A percentile compares a stretch with the other conserved stretches of the same genome.
Conservation (phyloP, 2,329 filamentous ascomycete species). For the Trichoderma harzianum region DNA sequence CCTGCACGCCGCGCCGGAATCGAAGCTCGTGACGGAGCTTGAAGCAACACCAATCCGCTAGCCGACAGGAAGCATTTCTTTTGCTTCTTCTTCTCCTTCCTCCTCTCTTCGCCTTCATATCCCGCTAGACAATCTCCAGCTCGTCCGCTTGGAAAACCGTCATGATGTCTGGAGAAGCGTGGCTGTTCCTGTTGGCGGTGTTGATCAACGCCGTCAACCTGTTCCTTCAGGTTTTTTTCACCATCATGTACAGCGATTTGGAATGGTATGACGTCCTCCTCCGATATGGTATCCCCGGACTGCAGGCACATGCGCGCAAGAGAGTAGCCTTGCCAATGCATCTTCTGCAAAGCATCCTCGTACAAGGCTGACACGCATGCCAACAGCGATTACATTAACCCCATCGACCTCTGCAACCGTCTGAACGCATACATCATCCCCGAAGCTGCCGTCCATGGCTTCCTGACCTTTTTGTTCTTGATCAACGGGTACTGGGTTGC, state of each 20-base stretch:
- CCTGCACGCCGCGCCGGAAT: slow-evolving; percentile 9
- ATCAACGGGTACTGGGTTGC: slow-evolving; percentile 99
- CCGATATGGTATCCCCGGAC: not conserved
- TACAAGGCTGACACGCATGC: slow-evolving; percentile 4
- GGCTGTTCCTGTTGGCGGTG: slow-evolving; percentile 96
- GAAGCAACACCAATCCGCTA: not conserved
- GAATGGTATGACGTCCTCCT: slow-evolving; percentile 72
- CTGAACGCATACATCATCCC: slow-evolving; percentile 99
- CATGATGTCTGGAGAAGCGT: slow-evolving; percentile 92
- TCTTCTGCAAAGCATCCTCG: slow-evolving; percentile 1
- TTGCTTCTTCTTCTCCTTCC: not conserved
- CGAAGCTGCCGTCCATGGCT: slow-evolving; percentile 94
- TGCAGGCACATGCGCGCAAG: slow-evolving; percentile 1
- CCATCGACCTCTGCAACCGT: slow-evolving; percentile 99
- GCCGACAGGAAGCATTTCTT: not conserved
- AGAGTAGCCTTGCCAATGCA: slow-evolving; percentile 7
- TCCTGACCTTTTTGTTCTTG: slow-evolving; percentile 92
- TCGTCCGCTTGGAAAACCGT: slow-evolving; percentile 26
- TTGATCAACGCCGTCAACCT: slow-evolving; percentile 99
- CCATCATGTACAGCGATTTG: slow-evolving; percentile 99
- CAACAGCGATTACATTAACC: slow-evolving; percentile 95
- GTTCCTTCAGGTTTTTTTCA: slow-evolving; percentile 99
- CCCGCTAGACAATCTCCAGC: not conserved
- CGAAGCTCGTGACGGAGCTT: slow-evolving; percentile 19
- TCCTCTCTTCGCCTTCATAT: not conserved